phyloP scores from a whole-genome alignment of 2,329 filamentous ascomycete species.

The Verticillium isaacii region DNA sequence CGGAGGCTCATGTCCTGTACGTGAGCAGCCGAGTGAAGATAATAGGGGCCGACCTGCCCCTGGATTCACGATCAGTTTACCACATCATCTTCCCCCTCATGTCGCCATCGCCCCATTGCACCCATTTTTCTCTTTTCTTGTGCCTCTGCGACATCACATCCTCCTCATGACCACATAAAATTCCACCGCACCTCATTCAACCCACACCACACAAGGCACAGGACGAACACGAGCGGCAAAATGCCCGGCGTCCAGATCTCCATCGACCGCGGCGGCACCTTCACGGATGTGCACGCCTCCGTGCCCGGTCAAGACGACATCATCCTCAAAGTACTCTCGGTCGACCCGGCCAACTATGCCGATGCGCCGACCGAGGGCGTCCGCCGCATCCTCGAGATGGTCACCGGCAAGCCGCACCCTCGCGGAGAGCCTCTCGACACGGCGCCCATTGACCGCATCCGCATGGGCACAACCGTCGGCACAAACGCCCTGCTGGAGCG shows the following conservation, averaged over 20 bases:
- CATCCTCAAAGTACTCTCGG: constrained; percentile 67
- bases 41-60: background rate
- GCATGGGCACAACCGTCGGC: constrained; percentile 78
- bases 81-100: background rate
- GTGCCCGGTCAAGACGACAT: constrained; percentile 62
- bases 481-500: constrained; percentile 73
- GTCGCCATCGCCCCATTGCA: background rate
- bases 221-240: background rate
- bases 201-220: background rate
- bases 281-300: constrained; percentile 66
- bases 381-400: constrained; percentile 36
- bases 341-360: constrained; percentile 66
- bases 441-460: constrained; percentile 54
- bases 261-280: constrained; percentile 42
- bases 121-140: background rate
- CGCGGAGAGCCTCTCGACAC: constrained; percentile 28
- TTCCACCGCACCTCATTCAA: background rate
- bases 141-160: background rate
- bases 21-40: background rate
- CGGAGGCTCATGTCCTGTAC: background rate
- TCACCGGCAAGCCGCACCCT: constrained; percentile 24
- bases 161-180: background rate
- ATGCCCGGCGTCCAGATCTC: constrained; percentile 2
- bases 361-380: constrained; percentile 74
- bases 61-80: background rate